A percentile compares a stretch with the other conserved stretches of the same genome.
These are phyloP conservation scores for Rhodotorula diobovata DNA, from an alignment of 768 basidiomycete genomes.

Conservation along the genomic window DNA sequence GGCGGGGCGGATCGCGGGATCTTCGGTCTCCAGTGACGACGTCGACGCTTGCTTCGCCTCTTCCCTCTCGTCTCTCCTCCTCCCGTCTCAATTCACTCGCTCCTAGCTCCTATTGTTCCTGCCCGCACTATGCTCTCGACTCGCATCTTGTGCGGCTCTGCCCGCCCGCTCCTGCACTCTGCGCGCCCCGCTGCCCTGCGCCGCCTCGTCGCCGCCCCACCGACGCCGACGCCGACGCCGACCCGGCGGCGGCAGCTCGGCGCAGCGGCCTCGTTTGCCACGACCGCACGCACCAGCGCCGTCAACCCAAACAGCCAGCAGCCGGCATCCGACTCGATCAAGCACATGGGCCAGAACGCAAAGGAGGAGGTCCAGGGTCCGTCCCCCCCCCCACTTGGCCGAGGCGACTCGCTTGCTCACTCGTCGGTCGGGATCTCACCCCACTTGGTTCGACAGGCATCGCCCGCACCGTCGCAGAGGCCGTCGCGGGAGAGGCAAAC, in stretches of 20 bases:
- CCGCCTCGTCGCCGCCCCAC: background rate
- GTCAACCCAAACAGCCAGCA: background rate
- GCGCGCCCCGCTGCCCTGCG: background rate
- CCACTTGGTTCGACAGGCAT: background rate
- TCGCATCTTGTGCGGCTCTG: background rate
- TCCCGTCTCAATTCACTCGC: too few species aligned
- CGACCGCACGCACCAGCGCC: background rate
- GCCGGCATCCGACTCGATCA: slow-evolving; percentile 25
- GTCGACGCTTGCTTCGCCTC: too few species aligned
- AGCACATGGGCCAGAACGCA: slow-evolving; percentile 31
- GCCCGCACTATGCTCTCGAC: background rate
- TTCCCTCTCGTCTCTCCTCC: too few species aligned
- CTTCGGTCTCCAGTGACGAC: too few species aligned
- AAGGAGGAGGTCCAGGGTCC: slow-evolving; percentile 33
- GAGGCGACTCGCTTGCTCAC: too few species aligned
- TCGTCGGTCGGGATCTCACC: background rate
- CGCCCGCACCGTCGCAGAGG: slow-evolving; percentile 30
- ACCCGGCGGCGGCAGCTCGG: too few species aligned
- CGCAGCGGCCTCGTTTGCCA: background rate
- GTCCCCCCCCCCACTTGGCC: background rate
- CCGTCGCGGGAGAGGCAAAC: slow-evolving; percentile 35
- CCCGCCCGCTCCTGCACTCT: background rate
- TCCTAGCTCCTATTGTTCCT: background rate
- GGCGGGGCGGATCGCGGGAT: too few species aligned
- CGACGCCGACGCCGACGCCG: too few species aligned